Evolutionary conservation across 129 eudicot genomes (phyloP), one percentile per base, ranked within the genome.

Genomic region (Gnaphalium uliginosum): DNA sequence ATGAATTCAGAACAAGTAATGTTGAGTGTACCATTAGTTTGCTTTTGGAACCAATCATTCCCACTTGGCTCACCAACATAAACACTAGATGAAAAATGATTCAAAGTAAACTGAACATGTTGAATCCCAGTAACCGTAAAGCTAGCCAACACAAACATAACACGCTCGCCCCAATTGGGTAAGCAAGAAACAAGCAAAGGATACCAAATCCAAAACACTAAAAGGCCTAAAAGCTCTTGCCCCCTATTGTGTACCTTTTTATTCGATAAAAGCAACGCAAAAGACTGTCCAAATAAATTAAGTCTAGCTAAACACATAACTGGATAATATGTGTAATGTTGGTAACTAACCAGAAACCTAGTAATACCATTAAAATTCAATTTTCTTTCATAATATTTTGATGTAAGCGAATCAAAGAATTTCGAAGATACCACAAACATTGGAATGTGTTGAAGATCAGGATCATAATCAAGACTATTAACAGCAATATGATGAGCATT

Each of bases 401-500:
- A 66, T 11, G 71, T 66, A 5, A 66, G 46, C 6, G 71, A 66
- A 66, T 66, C 71, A 21, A 66, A 66, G 50, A 66, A 66, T 32
- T 66, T 66, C 22, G 71, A 66, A 33, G 71, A 66, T 30, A 66
- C 27, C 51, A 74, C 89, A 37, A 88, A 85, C 11, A 88, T 57
- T 0, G 89, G 89, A 83, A 88, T 77, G 73, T 80, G 87, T 43
- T 85, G 89, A 26, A 88, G 74, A 73, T 88, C 87, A 15, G 93
- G 93, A 18, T 88, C 93, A 57, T 80, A 81, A 4, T 88, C 93
- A 60, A 88, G 89, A 51, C 89, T 83, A 39, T 85, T 88, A 71
- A 84, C 84, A 18, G 89, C 82, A 62, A 88, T 88, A 72, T 88
- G 92, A 60, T 88, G 92, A n/a, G 88, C 51, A 66, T 43, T 66